Conservation (phyloP, 208 protist genomes). For the Leishmania arabica region DNA sequence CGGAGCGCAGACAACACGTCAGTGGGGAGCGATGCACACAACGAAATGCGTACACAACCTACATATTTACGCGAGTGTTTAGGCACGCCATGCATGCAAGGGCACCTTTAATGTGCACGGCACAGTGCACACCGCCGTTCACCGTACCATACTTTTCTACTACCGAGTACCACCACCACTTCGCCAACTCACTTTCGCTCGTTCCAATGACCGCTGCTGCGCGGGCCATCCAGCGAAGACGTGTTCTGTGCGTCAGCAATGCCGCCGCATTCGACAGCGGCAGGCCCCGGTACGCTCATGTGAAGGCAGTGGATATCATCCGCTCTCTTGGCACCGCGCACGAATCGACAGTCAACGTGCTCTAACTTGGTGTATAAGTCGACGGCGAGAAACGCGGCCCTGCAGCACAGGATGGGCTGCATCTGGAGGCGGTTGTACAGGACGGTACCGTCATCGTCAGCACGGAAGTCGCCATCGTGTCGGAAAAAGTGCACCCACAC, state of each 20-base stretch:
- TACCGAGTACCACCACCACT: slow-evolving; percentile 21
- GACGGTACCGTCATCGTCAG: slow-evolving; percentile 7
- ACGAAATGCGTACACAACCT: background rate
- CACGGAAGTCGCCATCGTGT: slow-evolving; percentile 30
- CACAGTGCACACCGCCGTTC: slow-evolving; percentile 18
- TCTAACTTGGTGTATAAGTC: slow-evolving; percentile 37
- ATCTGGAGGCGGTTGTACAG: slow-evolving; percentile 26
- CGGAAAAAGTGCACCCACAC: slow-evolving; percentile 38
- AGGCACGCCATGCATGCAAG: slow-evolving; percentile 7
- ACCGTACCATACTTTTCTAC: background rate
- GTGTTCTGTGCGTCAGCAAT: background rate
- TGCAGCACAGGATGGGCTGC: slow-evolving; percentile 49
- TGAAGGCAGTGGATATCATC: slow-evolving; percentile 52
- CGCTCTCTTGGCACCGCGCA: slow-evolving; percentile 20
- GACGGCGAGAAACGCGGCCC: slow-evolving; percentile 41
- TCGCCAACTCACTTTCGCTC: background rate
- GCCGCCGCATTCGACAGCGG: slow-evolving; percentile 7
- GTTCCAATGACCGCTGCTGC: background rate
- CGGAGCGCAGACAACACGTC: background rate
- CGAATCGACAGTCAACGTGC: slow-evolving; percentile 18
- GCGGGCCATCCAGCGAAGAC: background rate
- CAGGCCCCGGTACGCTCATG: slow-evolving; percentile 28
- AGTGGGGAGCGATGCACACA: background rate
- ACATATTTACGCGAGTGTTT: background rate
- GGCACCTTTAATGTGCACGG: slow-evolving; percentile 4